phyloP scores from a whole-genome alignment of 2,329 filamentous ascomycete species.

The Nigrospora osmanthi region DNA sequence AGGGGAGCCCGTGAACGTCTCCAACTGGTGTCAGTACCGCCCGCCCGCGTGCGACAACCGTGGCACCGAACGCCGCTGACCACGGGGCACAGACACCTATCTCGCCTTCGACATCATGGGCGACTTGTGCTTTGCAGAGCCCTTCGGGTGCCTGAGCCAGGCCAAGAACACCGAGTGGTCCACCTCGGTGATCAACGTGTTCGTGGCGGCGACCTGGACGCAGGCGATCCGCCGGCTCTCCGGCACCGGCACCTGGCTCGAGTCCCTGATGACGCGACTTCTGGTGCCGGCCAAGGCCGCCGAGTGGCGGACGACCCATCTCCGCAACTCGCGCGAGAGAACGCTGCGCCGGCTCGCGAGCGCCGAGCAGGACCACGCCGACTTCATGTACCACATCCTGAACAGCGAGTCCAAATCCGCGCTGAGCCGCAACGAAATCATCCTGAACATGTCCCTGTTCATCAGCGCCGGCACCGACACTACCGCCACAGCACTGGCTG shows the following conservation, averaged over 20 bases:
- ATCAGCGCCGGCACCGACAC: conserved; percentile 18
- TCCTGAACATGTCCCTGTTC: conserved; percentile 13
- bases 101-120: conserved; percentile 16
- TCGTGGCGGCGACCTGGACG: conserved; percentile 12
- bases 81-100: conserved; percentile 6
- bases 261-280: conserved; percentile 7
- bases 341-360: conserved; percentile 11
- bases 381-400: conserved; percentile 16
- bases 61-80: background rate
- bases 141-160: conserved; percentile 16
- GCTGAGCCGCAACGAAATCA: conserved; percentile 11
- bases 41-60: background rate
- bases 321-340: conserved; percentile 13
- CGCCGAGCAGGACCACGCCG: conserved; percentile 9
- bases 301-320: conserved; percentile 11
- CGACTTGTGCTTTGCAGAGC: conserved; percentile 14
- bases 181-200: conserved; percentile 13
- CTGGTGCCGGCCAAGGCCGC: conserved; percentile 8
- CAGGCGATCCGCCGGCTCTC: conserved; percentile 16
- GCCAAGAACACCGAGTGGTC: conserved; percentile 12
- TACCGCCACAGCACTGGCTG: conserved; percentile 14
- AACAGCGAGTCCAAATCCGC: conserved; percentile 10
- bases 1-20: conserved; percentile 10
- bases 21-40: conserved; percentile 13
- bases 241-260: conserved; percentile 14